Base-by-base conservation (phyloP, 768 basidiomycete genomes). In the Tricholoma sp. region DNA sequence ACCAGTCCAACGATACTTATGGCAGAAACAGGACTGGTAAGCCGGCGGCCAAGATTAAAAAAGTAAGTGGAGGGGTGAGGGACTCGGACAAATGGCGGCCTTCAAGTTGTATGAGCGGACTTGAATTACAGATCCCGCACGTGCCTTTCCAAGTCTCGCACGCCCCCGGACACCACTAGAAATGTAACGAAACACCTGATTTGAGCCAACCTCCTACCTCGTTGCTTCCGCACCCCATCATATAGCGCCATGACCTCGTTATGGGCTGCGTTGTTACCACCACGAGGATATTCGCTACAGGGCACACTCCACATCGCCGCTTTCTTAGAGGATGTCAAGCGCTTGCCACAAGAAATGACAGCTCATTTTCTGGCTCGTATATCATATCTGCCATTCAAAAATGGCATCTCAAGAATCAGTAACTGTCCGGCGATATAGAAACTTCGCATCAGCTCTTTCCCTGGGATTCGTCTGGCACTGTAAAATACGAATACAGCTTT, bases 1-100 rank as follows among this genome's bases (percentile, higher is more conserved):
- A 56, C 63, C 66, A 67, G 68, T 57, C 65, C 64, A 58, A 60
- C 34, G 51, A 63, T 63, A 65, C 57, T 62, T 58, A 58, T 34
- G 52, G 53, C 54, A 58, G 55, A 52, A 50, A 45, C 33, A 56
- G 60, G 57, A 63, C 55, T 60, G 65, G 58, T 53, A 60, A 61
- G 55, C 52, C 58, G 44, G 45, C 28, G 56, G 59, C 63, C 63
- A 64, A 57, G 58, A 53, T 55, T 50, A 47, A 53, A 58, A 61
- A 61, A 55, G 56, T 47, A 55, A 54, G 29, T 52, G 31, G 18
- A 34, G 20, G 57, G 47, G 47, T 49, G 41, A 53, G 24, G 41
- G 51, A n/a, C n/a, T n/a, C n/a, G n/a, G n/a, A 24, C 24, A 24
- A 24, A 24, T 24, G 24, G 24, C 24, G 24, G 24, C 24, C 24